A percentile compares a stretch with the other conserved stretches of the same genome.
Conservation (phyloP, 208 protist species). For the Leishmania amazonensis region DNA sequence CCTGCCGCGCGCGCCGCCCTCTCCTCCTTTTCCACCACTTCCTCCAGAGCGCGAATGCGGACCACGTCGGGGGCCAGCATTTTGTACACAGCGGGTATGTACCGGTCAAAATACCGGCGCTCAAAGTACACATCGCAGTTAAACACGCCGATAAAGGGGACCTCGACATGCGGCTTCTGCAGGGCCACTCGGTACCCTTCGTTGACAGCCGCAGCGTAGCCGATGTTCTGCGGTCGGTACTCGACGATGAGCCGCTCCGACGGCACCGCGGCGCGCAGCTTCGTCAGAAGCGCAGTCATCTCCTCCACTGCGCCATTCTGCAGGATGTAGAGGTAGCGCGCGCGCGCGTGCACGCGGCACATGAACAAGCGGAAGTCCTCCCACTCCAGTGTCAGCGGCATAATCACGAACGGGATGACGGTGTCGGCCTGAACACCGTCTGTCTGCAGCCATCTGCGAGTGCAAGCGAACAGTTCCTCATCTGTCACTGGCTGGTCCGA, state of each 20-base stretch:
- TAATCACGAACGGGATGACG: conserved; percentile 20
- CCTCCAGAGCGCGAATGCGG: conserved; percentile 17
- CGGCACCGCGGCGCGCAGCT: conserved; percentile 7
- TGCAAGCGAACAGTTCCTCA: conserved; percentile 9
- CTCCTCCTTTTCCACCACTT: conserved; percentile 19
- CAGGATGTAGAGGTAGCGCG: conserved; percentile 19
- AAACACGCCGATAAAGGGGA: conserved; percentile 27
- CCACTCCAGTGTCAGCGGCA: conserved; percentile 17
- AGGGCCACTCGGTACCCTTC: conserved; percentile 22
- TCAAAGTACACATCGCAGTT: conserved; percentile 26
- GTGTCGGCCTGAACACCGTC: conserved; percentile 11
- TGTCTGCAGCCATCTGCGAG: conserved; percentile 15
- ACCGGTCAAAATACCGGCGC: conserved; percentile 10
- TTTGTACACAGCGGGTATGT: conserved; percentile 18
- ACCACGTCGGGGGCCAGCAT: conserved; percentile 2
- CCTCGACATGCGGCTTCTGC: conserved; percentile 16
- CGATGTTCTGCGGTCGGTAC: conserved; percentile 13
- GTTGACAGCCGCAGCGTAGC: conserved; percentile 27
- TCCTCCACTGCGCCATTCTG: conserved; percentile 25
- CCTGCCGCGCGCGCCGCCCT: conserved; percentile 4
- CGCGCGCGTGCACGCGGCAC: conserved; percentile 23
- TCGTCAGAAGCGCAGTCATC: conserved; percentile 4
- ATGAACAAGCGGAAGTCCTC: conserved; percentile 19
- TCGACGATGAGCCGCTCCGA: conserved; percentile 10
- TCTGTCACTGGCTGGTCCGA: conserved; percentile 5